Conservation (phyloP, 805 yeast species). For the Saccharomycopsis schoenii region DNA sequence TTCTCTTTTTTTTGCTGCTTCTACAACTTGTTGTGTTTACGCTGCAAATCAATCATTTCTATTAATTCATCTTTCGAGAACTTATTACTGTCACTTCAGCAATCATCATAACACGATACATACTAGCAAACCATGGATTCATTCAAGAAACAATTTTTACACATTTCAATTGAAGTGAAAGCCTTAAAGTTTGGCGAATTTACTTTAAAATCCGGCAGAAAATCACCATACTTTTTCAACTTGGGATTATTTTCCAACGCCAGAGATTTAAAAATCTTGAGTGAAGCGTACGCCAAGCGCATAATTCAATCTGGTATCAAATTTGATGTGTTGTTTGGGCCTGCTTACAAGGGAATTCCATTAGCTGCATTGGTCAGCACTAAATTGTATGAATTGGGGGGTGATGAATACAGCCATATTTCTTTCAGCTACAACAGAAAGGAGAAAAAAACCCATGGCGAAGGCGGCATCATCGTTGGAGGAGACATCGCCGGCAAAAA, state of each 20-base stretch:
- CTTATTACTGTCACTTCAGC: too few species aligned
- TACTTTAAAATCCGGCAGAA: slow-evolving; percentile 85
- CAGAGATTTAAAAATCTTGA: slow-evolving; percentile 64
- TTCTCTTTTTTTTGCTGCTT: too few species aligned
- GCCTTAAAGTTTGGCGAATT: slow-evolving; percentile 84
- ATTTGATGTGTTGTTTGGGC: slow-evolving; percentile 90
- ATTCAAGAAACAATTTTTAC: slow-evolving; percentile 60
- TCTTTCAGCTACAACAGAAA: slow-evolving; percentile 95
- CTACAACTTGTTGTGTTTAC: too few species aligned
- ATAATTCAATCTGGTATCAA: slow-evolving; percentile 73
- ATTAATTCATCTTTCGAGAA: too few species aligned
- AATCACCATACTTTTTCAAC: slow-evolving; percentile 94
- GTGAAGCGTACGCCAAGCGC: slow-evolving; percentile 81
- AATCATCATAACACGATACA: too few species aligned
- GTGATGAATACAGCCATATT: slow-evolving; percentile 48
- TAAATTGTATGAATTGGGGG: slow-evolving; percentile 80
- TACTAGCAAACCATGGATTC: slow-evolving; percentile 26
- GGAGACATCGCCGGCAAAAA: slow-evolving; percentile 59
- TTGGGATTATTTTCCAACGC: slow-evolving; percentile 86
- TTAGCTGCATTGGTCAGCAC: slow-evolving; percentile 88
- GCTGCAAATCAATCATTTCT: too few species aligned
- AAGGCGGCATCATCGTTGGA: slow-evolving; percentile 94
- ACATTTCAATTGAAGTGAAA: slow-evolving; percentile 68
- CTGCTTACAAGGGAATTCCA: slow-evolving; percentile 97
- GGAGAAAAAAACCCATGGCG: slow-evolving; percentile 96